Percentiles rank a stretch among this genome's conserved stretches.
phyloP scores from a whole-genome alignment of 805 yeast species.

The Wickerhamomyces tratensis region DNA sequence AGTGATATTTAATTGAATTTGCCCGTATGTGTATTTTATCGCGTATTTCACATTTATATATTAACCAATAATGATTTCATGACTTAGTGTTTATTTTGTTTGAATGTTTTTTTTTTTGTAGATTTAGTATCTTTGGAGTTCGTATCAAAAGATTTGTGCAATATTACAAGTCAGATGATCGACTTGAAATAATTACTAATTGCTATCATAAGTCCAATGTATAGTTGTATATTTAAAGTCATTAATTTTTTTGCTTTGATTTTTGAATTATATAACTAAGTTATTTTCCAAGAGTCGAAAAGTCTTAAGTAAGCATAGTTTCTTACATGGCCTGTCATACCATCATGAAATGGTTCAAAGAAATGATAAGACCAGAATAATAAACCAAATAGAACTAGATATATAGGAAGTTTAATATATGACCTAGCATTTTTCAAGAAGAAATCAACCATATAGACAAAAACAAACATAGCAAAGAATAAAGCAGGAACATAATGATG shows the following conservation, averaged over 20 bases:
- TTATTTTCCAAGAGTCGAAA: slow-evolving; percentile 43
- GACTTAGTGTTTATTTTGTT: too few relatives aligned
- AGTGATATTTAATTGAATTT: too few relatives aligned
- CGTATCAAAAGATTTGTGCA: too few relatives aligned
- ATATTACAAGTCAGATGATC: too few relatives aligned
- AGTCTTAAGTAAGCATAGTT: slow-evolving; percentile 43
- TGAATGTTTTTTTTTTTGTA: too few relatives aligned
- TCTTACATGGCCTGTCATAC: slow-evolving; percentile 54
- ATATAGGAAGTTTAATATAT: slow-evolving; percentile 25
- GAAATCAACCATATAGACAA: slow-evolving; percentile 23
- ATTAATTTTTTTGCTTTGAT: too few relatives aligned
- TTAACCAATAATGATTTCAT: too few relatives aligned
- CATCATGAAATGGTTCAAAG: slow-evolving; percentile 66
- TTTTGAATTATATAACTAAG: not conserved
- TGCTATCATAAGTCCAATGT: too few relatives aligned
- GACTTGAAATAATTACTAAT: too few relatives aligned
- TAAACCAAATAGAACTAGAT: slow-evolving; percentile 33
- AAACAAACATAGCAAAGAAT: slow-evolving; percentile 81
- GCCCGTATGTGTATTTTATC: not conserved
- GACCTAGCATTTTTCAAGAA: slow-evolving; percentile 12
- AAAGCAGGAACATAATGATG: slow-evolving; percentile 96
- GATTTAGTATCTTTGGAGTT: too few relatives aligned
- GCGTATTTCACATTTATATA: too few relatives aligned
- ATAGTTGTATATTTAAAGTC: too few relatives aligned
- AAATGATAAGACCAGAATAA: slow-evolving; percentile 50